A percentile compares a stretch with the other conserved stretches of the same genome.
Conservation (phyloP, 2,329 filamentous ascomycete species). For the Metarhizium humberi region DNA sequence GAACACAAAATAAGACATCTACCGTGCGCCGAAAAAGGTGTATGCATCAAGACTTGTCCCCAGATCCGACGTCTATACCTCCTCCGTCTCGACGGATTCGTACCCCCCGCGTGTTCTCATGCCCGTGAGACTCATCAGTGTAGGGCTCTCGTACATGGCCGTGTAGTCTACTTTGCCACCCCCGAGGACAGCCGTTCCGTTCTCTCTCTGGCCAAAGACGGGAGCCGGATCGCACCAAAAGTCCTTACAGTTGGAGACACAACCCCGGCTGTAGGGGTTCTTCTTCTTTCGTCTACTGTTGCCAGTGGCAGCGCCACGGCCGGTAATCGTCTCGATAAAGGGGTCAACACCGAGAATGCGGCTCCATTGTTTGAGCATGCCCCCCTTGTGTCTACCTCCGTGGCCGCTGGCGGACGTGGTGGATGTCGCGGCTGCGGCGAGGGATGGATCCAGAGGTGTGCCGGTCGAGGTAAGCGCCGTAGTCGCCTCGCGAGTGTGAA, state of each 20-base stretch:
- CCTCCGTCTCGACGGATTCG: constrained; percentile 51
- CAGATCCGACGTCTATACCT: constrained; percentile 22
- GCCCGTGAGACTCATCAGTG: constrained; percentile 49
- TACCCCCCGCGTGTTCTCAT: constrained; percentile 47
- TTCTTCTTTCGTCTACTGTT: constrained; percentile 45
- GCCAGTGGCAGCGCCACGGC: constrained; percentile 58
- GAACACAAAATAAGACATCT: background rate
- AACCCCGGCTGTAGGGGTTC: constrained; percentile 80
- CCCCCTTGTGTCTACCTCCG: constrained; percentile 46
- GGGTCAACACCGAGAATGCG: constrained; percentile 83
- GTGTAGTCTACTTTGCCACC: constrained; percentile 81
- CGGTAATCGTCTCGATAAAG: constrained; percentile 86
- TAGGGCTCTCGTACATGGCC: constrained; percentile 77
- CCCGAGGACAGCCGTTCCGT: constrained; percentile 65
- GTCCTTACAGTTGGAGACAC: constrained; percentile 84
- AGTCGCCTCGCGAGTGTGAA: constrained; percentile 51
- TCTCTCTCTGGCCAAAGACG: constrained; percentile 65
- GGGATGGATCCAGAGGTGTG: constrained; percentile 60
- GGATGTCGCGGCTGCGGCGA: constrained; percentile 41
- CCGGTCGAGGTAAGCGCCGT: constrained; percentile 72
- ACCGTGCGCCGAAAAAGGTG: background rate
- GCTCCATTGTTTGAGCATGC: constrained; percentile 71
- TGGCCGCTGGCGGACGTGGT: constrained; percentile 33
- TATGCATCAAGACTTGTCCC: background rate
- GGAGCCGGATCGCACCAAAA: constrained; percentile 92